Evolutionary conservation across 768 basidiomycete species (phyloP).

Genomic region (Boletus pseudopeckii): DNA sequence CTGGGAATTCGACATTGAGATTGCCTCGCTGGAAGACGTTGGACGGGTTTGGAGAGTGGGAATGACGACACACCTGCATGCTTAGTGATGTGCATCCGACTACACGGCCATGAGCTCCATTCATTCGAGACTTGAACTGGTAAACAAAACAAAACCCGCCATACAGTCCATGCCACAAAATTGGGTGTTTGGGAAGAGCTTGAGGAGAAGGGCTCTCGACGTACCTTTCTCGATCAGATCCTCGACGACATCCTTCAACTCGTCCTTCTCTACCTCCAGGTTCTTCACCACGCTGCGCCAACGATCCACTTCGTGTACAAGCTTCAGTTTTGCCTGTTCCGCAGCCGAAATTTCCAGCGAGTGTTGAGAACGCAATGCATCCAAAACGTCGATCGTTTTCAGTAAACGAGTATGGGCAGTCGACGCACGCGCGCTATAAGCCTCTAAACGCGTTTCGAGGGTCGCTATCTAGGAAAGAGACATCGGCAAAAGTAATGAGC

Average conservation of each 20-base stretch:
- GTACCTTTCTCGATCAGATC: constrained; percentile 59
- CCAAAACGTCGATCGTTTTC: constrained; percentile 48
- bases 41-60: constrained; percentile 3
- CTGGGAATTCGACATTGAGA: constrained; percentile 24
- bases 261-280: constrained; percentile 48
- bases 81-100: constrained; percentile 39
- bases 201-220: constrained; percentile 13
- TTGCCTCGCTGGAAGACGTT: constrained; percentile 14
- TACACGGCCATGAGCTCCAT: constrained; percentile 45
- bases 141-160: not conserved
- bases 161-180: not conserved
- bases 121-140: constrained; percentile 46
- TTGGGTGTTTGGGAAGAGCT: not conserved
- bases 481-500: not conserved
- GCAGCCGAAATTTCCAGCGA: constrained; percentile 38
- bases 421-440: constrained; percentile 38
- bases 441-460: constrained; percentile 34
- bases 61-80: constrained; percentile 41
- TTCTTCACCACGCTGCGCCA: constrained; percentile 31
- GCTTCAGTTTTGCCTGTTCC: constrained; percentile 30
- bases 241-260: constrained; percentile 51
- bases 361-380: constrained; percentile 40
- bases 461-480: constrained; percentile 22
- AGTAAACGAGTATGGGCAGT: constrained; percentile 45
- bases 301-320: constrained; percentile 38